Base-by-base conservation (phyloP, 169 alveolate species). In the Besnoitia besnoiti region DNA sequence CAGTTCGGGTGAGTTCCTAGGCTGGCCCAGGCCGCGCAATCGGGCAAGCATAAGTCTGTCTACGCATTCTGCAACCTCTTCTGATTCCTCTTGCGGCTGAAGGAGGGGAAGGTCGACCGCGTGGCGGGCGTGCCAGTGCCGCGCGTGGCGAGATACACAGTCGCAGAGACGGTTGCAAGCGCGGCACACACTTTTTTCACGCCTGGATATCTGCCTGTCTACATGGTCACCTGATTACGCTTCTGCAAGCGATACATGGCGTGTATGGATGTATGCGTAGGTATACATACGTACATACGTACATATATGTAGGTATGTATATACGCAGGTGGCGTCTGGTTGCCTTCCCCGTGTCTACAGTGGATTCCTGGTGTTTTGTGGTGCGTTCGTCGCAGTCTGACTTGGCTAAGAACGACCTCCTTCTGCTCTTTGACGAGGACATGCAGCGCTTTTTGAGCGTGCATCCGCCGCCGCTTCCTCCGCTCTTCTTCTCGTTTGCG, bases 331-430 rank as follows among this genome's bases (percentile, higher is more conserved):
- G 10, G 19, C 8, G 80, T n/a, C 42, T n/a, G 8, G 10, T 67
- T 67, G 33, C 80, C 40, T 14, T n/a, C 39, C 40, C 19, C 40
- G 33, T 51, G n/a, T 24, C 67, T 14, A 51, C 14, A 51, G 37
- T 30, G 8, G 42, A 67, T n/a, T 33, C 8, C 24, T 67, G 12
- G 10, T 21, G 44, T n/a, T 14, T n/a, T 33, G 39, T 67, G 8
- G 33, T n/a, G 16, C 42, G 16, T 67, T n/a, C 19, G 10, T 37
- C 16, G n/a, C 90, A 90, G 93, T 76, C 90, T 27, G 93, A 85
- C 27, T 51, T 90, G 90, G 90, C 93, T 51, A 90, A 90, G 93
- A 90, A 90, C 51, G 93, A 90, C 40, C 73, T 90, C 73, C 73
- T 90, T 37, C 67, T 90, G 47, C 51, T 90, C 27, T 90, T 79